phyloP scores from a whole-genome alignment of 1,139 yeast genomes.

The Saccharomyces hybrid region DNA sequence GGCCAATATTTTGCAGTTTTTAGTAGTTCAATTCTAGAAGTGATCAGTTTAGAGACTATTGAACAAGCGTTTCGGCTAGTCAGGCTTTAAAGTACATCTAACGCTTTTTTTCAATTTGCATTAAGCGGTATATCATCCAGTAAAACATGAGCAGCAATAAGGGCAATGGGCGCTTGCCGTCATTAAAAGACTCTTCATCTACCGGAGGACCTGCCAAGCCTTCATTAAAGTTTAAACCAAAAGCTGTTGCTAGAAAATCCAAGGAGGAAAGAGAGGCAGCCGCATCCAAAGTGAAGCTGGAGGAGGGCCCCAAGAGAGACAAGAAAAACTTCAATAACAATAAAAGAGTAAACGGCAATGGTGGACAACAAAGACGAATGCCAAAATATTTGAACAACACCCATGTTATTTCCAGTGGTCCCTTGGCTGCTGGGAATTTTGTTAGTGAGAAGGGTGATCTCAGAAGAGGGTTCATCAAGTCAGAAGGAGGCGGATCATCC shows the following conservation, averaged over 20 bases:
- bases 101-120: neutral
- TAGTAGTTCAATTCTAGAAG: neutral
- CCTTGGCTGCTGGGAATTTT: slow-evolving; percentile 60
- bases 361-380: slow-evolving; percentile 36
- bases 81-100: neutral
- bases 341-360: slow-evolving; percentile 31
- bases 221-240: slow-evolving; percentile 66
- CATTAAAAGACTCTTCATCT: slow-evolving; percentile 21
- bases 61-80: neutral
- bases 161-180: slow-evolving; percentile 28
- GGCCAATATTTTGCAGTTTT: neutral
- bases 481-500: slow-evolving; percentile 22
- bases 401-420: slow-evolving; percentile 63
- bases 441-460: slow-evolving; percentile 22
- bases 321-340: slow-evolving; percentile 26
- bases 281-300: slow-evolving; percentile 51
- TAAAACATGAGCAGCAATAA: neutral
- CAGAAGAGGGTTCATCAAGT: slow-evolving; percentile 23
- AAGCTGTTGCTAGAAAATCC: slow-evolving; percentile 70
- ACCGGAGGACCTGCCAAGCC: slow-evolving; percentile 36
- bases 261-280: slow-evolving; percentile 76
- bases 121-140: neutral
- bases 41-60: neutral
- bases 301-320: slow-evolving; percentile 19
- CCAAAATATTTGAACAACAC: slow-evolving; percentile 49